Percentiles rank a stretch among this genome's conserved stretches.
phyloP scores from a whole-genome alignment of 495 filamentous ascomycete species.

The Aspergillus sclerotiicarbonarius region DNA sequence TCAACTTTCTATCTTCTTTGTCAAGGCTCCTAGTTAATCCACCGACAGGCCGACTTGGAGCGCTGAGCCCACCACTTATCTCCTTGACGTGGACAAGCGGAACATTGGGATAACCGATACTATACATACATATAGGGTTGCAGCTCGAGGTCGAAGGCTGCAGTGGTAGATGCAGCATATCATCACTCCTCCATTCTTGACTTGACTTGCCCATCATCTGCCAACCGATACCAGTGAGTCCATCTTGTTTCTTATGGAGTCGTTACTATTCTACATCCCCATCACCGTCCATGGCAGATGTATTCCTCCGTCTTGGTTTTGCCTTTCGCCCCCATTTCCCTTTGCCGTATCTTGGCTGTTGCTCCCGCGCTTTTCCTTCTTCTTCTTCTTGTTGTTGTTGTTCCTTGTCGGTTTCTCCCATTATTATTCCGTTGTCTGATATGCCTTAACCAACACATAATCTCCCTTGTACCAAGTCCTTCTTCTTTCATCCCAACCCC shows the following conservation, averaged over 20 bases:
- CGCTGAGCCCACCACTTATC: not conserved
- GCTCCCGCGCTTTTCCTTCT: too few relatives aligned
- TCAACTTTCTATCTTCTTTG: not conserved
- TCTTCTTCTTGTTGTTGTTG: not conserved
- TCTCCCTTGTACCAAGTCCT: not conserved
- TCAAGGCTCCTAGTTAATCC: conserved; percentile 4
- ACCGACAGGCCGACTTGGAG: not conserved
- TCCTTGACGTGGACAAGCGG: conserved; percentile 15
- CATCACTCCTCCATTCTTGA: conserved; percentile 7
- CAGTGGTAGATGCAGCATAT: conserved; percentile 22
- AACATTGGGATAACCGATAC: conserved; percentile 7
- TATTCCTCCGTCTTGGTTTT: not conserved
- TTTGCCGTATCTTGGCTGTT: conserved; percentile 1
- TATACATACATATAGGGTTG: conserved; percentile 21
- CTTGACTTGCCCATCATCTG: conserved; percentile 1
- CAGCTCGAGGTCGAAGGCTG: conserved; percentile 17
- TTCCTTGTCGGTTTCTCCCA: not conserved
- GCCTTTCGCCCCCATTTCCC: not conserved
- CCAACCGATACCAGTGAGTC: conserved; percentile 1
- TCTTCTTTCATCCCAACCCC: not conserved
- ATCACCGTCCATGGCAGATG: not conserved
- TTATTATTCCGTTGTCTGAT: not conserved
- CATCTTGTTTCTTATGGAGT: conserved; percentile 1
- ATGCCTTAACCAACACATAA: not conserved
- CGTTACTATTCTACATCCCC: not conserved